Percentiles rank a stretch among this genome's conserved stretches.
These are phyloP conservation scores for Hygrocybe punicea DNA, from an alignment of 768 basidiomycete species.

Conservation along the genomic window DNA sequence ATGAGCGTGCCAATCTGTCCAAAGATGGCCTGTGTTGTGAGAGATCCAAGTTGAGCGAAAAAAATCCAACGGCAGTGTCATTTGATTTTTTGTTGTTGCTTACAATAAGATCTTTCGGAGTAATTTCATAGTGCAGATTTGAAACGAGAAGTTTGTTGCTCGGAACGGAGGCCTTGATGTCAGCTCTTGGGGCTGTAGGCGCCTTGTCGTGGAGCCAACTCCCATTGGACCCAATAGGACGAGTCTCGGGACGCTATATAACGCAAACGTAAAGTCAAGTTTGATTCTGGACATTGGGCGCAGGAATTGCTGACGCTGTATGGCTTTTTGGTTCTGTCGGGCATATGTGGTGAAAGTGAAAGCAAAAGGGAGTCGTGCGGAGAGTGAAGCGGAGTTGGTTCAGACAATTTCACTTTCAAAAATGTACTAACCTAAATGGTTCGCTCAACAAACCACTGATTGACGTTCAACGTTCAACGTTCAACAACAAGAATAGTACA, in stretches of 20 bases:
- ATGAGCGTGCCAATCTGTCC: constrained; percentile 89
- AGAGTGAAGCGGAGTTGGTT: constrained; percentile 9
- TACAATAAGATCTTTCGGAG: constrained; percentile 83
- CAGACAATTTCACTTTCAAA: neutral
- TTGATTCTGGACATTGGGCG: neutral
- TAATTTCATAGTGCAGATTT: constrained; percentile 90
- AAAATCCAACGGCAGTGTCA: no score
- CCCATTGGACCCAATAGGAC: constrained; percentile 52
- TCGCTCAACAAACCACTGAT: neutral
- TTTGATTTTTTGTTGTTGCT: constrained; percentile 30
- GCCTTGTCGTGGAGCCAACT: constrained; percentile 79
- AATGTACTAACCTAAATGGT: neutral
- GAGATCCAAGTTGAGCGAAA: constrained; percentile 3
- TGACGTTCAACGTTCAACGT: no score
- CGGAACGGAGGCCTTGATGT: constrained; percentile 28
- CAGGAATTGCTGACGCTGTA: constrained; percentile 35
- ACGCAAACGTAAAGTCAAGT: constrained; percentile 3
- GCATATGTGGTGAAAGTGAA: constrained; percentile 20
- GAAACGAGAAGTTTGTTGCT: constrained; percentile 70
- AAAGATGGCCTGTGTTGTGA: constrained; percentile 68
- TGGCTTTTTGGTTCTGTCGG: constrained; percentile 40
- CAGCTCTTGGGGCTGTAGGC: constrained; percentile 41
- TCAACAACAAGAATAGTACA: no score
- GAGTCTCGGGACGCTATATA: constrained; percentile 50
- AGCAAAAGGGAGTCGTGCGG: constrained; percentile 1